A percentile compares a stretch with the other conserved stretches of the same genome.
These are phyloP conservation scores for Candida lessepsii DNA, from an alignment of 805 yeast species.

Conservation along the genomic window DNA sequence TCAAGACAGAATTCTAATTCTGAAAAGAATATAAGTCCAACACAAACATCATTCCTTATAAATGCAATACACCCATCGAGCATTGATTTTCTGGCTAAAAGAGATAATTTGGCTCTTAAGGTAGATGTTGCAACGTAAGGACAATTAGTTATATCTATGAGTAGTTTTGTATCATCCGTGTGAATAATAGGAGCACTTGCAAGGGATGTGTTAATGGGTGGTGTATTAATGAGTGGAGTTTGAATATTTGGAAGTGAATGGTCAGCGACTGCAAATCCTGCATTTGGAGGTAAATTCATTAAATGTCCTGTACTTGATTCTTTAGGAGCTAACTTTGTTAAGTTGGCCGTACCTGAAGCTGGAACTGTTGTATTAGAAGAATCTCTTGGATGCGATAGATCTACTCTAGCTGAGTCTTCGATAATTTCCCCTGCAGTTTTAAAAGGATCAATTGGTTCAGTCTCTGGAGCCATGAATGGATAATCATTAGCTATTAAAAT, in stretches of 20 bases:
- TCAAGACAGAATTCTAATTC: constrained; percentile 54
- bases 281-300: too few relatives aligned
- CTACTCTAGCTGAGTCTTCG: constrained; percentile 14
- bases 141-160: constrained; percentile 39
- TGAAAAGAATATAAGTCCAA: constrained; percentile 50
- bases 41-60: constrained; percentile 31
- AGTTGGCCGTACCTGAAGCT: too few relatives aligned
- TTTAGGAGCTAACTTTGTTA: too few relatives aligned
- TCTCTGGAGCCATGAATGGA: constrained; percentile 50
- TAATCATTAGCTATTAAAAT: constrained; percentile 47
- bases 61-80: constrained; percentile 56
- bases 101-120: constrained; percentile 33
- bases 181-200: too few relatives aligned
- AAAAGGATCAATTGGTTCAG: constrained; percentile 33
- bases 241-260: too few relatives aligned
- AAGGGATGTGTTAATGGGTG: neutral
- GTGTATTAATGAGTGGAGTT: too few relatives aligned
- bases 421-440: constrained; percentile 36
- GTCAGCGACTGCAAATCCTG: too few relatives aligned
- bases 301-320: too few relatives aligned
- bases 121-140: constrained; percentile 30
- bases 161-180: constrained; percentile 10
- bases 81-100: constrained; percentile 41
- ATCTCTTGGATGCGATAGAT: too few relatives aligned
- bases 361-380: too few relatives aligned